These are phyloP conservation scores for Hygrophila difformis DNA, from an alignment of 257 asterid genomes.

Conservation along the genomic window DNA sequence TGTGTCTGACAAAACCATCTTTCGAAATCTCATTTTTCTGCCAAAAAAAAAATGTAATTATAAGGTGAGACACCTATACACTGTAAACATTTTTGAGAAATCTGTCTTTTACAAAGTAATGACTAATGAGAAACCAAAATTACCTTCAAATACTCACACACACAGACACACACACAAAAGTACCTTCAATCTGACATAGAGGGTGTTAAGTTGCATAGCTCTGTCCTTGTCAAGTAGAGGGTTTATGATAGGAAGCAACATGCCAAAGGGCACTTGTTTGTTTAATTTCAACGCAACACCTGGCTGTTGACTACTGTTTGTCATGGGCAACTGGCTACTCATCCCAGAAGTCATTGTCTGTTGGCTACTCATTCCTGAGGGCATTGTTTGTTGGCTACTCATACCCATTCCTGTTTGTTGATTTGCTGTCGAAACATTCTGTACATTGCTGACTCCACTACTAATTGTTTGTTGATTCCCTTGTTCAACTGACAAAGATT, in stretches of 20 bases:
- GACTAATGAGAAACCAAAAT: slow-evolving; percentile 19
- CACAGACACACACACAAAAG: no score
- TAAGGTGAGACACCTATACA: no score
- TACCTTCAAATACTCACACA: no score
- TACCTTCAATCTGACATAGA: slow-evolving; percentile 69
- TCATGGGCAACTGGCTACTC: slow-evolving; percentile 28
- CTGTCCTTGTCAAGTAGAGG: slow-evolving; percentile 91
- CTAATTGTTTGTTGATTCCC: slow-evolving; percentile 27
- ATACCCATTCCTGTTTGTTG: slow-evolving; percentile 29
- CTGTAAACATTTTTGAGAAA: no score
- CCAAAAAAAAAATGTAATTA: slow-evolving; percentile 14
- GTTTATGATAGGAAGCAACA: slow-evolving; percentile 81
- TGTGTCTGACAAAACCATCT: slow-evolving; percentile 68
- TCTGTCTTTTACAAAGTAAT: slow-evolving; percentile 8
- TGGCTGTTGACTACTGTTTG: slow-evolving; percentile 28
- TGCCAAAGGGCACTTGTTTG: slow-evolving; percentile 86
- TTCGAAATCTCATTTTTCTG: slow-evolving; percentile 86
- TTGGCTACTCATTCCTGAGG: slow-evolving; percentile 31
- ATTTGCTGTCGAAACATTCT: slow-evolving; percentile 18
- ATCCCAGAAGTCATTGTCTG: slow-evolving; percentile 29
- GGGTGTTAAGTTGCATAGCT: slow-evolving; percentile 75
- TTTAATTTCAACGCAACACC: slow-evolving; percentile 38
- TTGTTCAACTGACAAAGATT: slow-evolving; percentile 27
- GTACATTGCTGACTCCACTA: slow-evolving; percentile 25
- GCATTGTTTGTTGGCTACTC: slow-evolving; percentile 25